Base-by-base conservation (phyloP, 2,329 filamentous ascomycete genomes). In the Colletotrichum sp. region DNA sequence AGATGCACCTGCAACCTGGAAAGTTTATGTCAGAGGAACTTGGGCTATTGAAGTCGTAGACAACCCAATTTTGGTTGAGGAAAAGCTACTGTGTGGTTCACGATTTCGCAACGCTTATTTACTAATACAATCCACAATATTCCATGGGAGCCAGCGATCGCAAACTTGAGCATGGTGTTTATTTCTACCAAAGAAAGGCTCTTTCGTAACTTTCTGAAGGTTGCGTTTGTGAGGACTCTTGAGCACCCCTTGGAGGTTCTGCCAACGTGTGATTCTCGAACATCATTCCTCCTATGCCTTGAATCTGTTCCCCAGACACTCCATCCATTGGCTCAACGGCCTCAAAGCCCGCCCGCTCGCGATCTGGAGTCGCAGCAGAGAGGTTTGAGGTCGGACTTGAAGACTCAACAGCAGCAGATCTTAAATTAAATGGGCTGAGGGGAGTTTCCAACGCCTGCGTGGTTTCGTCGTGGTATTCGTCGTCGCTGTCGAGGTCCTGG, bases 141-240 rank as follows among this genome's bases (percentile, higher is more conserved):
- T 12, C 18, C 18, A 48, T 48, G 1, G 38, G 9, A 48, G 38
- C 38, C 38, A 48, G 18, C 38, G 18, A 48, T 48, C 38, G 18
- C 38, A 48, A 43, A n/a, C 38, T 48, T 48, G 18, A 0, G 38
- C 38, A 48, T 48, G 9, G 18, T 48, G 18, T 48, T 48, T 48
- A 48, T 48, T 61, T n/a, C 43, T 68, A 74, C 66, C 60, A 74
- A 52, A 74, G 32, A 30, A 70, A 74, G 8, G 60, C 66, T 16
- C 21, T 60, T 24, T 74, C 71, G 5, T 65, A 74, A 8, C n/a
- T 52, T 30, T 66, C 38, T 15, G 10, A 43, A 26, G n/a, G 16
- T 30, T 16, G 16, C 18, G 26, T 13, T 13, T 43, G 28, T 32
- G 26, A 32, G 32, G 26, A 34, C 4, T 2, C 36, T 15, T 8